phyloP scores from a whole-genome alignment of 164 flowering plant genomes.

The Aristolochia contorta region DNA sequence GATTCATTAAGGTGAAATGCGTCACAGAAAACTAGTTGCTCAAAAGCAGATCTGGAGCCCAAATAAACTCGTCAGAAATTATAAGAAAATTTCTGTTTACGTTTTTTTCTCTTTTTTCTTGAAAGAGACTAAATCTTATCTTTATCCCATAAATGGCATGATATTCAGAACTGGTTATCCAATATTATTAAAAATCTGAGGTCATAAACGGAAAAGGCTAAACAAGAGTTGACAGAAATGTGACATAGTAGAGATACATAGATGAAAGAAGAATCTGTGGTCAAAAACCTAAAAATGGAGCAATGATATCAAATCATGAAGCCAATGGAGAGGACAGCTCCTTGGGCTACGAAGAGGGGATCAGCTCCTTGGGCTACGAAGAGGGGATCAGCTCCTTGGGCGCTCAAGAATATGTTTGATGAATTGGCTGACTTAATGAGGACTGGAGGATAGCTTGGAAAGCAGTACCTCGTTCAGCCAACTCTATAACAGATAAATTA shows the following conservation, averaged over 20 bases:
- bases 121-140: background rate
- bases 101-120: background rate
- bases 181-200: background rate
- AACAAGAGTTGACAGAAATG: background rate
- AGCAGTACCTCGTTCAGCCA: too few species aligned
- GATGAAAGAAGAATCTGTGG: too few species aligned
- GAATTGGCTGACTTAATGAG: too few species aligned
- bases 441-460: too few species aligned
- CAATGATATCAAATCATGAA: too few species aligned
- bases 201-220: background rate
- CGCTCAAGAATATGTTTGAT: too few species aligned
- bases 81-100: background rate
- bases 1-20: conserved; percentile 62
- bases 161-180: background rate
- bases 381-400: too few species aligned
- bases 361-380: too few species aligned
- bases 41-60: conserved; percentile 54
- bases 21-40: conserved; percentile 67
- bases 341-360: too few species aligned
- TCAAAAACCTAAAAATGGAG: too few species aligned
- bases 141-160: background rate
- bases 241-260: background rate
- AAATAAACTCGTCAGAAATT: background rate
- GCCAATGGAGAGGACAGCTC: too few species aligned
- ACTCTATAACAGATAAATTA: too few species aligned